Base-by-base conservation (phyloP, 352 stramenopile species). In the Phytophthora hibernalis region DNA sequence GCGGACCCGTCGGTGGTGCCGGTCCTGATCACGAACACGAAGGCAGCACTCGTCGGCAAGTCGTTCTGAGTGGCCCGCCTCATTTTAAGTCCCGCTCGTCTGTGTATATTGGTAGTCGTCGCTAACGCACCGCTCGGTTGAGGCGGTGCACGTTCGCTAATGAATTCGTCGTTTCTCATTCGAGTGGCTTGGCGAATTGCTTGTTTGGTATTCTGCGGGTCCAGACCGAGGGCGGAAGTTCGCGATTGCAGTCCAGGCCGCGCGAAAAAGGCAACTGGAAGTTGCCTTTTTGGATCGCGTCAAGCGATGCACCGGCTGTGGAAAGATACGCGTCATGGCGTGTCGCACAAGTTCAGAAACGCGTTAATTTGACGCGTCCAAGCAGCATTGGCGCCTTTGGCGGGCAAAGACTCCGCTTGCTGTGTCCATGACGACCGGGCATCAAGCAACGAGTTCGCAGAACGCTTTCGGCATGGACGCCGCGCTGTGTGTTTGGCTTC, bases 1-100 rank as follows among this genome's bases (percentile, higher is more conserved):
- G 95, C 95, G 3, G 97, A 99, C 68, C 96, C 97, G n/a, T 83
- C 77, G 8, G 96, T 99, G 61, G 98, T 99, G 24, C 87, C 97
- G 31, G 66, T 80, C 21, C 75, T 99, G 53, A 98, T 98, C 65
- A 77, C 82, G 15, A 98, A 97, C 66, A 91, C 95, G 61, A 93
- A 95, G 68, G 65, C 72, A 3, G 82, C 84, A 45, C 70, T 93
- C 12, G 65, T 77, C 2, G 82, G 80, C 70, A 94, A 92, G 77
- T 79, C 69, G 38, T 70, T 90, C 28, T 90, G 79, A 83, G 58
- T 20, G 91, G 40, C 65, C 37, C 64, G 90, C 65, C 94, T 97
- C 80, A 62, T 62, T 42, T 62, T n/a, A 21, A 53, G n/a, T 6
- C 49, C 63, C 22, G 31, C 48, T 60, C 50, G 22, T 66, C 42